Evolutionary conservation across 2,329 filamentous ascomycete genomes (phyloP).

Genomic region (Zalaria obscura): DNA sequence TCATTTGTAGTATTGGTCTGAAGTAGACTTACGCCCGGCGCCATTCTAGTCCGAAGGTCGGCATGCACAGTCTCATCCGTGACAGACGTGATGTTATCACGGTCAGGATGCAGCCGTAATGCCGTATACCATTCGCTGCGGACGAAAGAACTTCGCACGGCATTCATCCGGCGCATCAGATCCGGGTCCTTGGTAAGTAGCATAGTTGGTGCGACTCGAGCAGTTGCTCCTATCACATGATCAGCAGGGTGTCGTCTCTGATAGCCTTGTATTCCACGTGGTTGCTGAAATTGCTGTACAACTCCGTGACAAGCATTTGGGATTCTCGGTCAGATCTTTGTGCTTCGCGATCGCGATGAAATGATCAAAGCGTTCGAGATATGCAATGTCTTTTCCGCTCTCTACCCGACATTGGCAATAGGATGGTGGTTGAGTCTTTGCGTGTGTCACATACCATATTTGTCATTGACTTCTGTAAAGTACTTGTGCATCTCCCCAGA

Average conservation of each 20-base stretch:
- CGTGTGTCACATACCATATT: conserved; percentile 19
- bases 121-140: conserved; percentile 22
- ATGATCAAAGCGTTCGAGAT: too few species aligned
- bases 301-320: not conserved
- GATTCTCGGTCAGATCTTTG: too few species aligned
- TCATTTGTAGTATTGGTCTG: not conserved
- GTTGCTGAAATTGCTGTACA: not conserved
- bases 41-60: conserved; percentile 21
- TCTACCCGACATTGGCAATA: too few species aligned
- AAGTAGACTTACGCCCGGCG: conserved; percentile 13
- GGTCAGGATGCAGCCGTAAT: conserved; percentile 23
- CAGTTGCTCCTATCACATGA: conserved; percentile 19
- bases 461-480: conserved; percentile 21
- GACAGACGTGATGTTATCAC: conserved; percentile 25
- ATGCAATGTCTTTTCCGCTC: too few species aligned
- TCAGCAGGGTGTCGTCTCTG: conserved; percentile 5
- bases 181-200: conserved; percentile 23
- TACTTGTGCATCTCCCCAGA: conserved; percentile 23
- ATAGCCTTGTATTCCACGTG: not conserved
- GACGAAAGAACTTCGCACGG: conserved; percentile 21
- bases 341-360: too few species aligned
- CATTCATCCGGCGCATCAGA: conserved; percentile 23
- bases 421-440: not conserved
- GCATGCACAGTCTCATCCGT: conserved; percentile 23
- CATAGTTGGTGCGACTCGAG: conserved; percentile 20